phyloP scores from a whole-genome alignment of 495 filamentous ascomycete genomes.

The Talaromyces liani region DNA sequence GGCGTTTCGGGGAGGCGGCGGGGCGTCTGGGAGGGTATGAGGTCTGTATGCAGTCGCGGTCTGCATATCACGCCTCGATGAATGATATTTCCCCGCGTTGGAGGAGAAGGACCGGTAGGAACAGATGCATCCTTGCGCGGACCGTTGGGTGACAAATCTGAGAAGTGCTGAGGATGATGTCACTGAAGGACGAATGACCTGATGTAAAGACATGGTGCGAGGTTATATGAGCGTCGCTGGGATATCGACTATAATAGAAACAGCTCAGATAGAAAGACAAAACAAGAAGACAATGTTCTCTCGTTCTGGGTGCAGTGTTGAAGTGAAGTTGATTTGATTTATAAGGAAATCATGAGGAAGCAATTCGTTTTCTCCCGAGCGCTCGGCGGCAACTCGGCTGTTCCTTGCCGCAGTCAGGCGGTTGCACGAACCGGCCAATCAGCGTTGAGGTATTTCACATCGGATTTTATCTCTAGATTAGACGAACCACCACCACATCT shows the following conservation, averaged over 20 bases:
- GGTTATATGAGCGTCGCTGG: neutral
- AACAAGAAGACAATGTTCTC: neutral
- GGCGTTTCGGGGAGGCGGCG: constrained; percentile 60
- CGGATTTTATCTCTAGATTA: neutral
- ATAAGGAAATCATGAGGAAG: constrained; percentile 6
- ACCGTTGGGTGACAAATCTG: constrained; percentile 38
- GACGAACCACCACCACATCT: neutral
- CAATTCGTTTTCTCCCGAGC: constrained; percentile 4
- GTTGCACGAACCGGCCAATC: constrained; percentile 27
- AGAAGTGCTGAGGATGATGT: constrained; percentile 51
- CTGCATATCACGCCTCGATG: constrained; percentile 59
- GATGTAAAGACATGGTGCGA: constrained; percentile 31
- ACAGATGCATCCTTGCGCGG: constrained; percentile 39
- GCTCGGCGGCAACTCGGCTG: constrained; percentile 9
- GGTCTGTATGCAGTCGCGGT: constrained; percentile 74
- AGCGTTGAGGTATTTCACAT: constrained; percentile 30
- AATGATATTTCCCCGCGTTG: constrained; percentile 41
- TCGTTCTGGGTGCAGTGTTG: neutral
- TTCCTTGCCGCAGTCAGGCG: constrained; percentile 7
- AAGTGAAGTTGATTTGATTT: neutral
- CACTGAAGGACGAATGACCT: constrained; percentile 31
- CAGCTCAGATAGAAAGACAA: neutral
- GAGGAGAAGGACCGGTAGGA: constrained; percentile 63
- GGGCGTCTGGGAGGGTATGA: constrained; percentile 55
- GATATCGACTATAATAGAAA: neutral